Conservation (phyloP, 1,284 basidiomycete genomes). For the Heimioporus retisporus region DNA sequence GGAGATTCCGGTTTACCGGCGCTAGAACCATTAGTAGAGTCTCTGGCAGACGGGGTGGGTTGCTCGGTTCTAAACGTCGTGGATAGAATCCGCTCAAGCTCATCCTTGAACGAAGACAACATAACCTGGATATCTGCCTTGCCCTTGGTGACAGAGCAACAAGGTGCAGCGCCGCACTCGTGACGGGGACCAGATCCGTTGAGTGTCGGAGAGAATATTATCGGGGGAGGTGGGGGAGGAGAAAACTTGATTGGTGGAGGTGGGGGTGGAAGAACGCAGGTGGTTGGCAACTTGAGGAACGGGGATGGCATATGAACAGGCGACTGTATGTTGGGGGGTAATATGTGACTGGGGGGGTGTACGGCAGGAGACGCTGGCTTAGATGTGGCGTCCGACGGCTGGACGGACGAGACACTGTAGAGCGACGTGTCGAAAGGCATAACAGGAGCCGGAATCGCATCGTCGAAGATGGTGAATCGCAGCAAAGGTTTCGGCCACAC, state of each 20-base stretch:
- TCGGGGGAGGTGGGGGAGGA: slow-evolving; percentile 41
- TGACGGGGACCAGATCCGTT: slow-evolving; percentile 2
- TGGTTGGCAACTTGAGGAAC: not conserved
- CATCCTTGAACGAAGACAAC: slow-evolving; percentile 67
- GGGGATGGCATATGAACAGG: slow-evolving; percentile 18
- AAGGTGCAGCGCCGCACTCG: slow-evolving; percentile 31
- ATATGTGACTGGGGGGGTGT: slow-evolving; percentile 8
- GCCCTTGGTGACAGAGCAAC: slow-evolving; percentile 62
- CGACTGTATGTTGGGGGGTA: slow-evolving; percentile 1
- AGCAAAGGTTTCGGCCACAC: slow-evolving; percentile 67
- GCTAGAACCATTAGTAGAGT: not conserved
- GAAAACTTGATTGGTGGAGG: not conserved
- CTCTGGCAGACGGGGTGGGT: not conserved
- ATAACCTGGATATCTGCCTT: slow-evolving; percentile 66
- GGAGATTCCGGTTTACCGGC: not conserved
- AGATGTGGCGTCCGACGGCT: slow-evolving; percentile 5
- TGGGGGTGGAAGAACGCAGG: slow-evolving; percentile 2
- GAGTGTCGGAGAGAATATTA: slow-evolving; percentile 43
- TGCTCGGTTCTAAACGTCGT: slow-evolving; percentile 55
- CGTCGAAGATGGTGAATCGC: slow-evolving; percentile 70
- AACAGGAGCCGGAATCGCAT: slow-evolving; percentile 45
- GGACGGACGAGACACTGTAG: slow-evolving; percentile 3
- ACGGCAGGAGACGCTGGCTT: slow-evolving; percentile 16
- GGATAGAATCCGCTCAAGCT: slow-evolving; percentile 63
- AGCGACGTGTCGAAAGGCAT: slow-evolving; percentile 14